Conservation (phyloP, 495 filamentous ascomycete genomes). For the Lasiosphaeria miniovina region DNA sequence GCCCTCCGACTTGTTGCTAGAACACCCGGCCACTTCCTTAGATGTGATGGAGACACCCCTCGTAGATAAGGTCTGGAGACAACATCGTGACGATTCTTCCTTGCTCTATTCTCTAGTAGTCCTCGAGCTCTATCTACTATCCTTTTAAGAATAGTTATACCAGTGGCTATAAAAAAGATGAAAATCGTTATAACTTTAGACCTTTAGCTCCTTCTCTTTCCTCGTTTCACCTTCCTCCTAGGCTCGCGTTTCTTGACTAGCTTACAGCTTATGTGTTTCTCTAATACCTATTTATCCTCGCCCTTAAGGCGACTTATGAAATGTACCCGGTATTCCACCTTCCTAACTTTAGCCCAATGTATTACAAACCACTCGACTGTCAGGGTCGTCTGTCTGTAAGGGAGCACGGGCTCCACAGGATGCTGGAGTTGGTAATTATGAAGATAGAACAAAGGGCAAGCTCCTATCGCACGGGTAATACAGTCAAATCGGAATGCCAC, state of each 20-base stretch:
- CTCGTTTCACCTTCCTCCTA: not conserved
- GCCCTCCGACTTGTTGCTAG: not conserved
- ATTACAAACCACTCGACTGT: too few species aligned
- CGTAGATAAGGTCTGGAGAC: not conserved
- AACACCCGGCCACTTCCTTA: not conserved
- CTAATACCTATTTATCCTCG: not conserved
- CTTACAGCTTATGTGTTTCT: not conserved
- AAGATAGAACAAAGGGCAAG: too few species aligned
- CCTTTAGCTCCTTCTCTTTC: not conserved
- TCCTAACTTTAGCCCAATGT: not conserved
- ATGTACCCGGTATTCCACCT: conserved; percentile 1
- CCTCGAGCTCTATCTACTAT: not conserved
- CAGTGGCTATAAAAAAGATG: too few species aligned
- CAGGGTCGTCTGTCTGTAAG: too few species aligned
- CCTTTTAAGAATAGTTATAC: not conserved
- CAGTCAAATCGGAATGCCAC: too few species aligned
- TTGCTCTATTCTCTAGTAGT: not conserved
- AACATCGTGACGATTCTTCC: not conserved
- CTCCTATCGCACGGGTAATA: too few species aligned
- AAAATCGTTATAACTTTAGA: not conserved
- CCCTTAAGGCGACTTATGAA: not conserved
- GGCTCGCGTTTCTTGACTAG: not conserved
- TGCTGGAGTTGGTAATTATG: too few species aligned
- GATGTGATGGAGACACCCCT: not conserved
- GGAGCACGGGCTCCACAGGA: too few species aligned